Percentiles rank a stretch among this genome's conserved stretches.
phyloP scores from a whole-genome alignment of 495 filamentous ascomycete species.

The Neurospora africana region DNA sequence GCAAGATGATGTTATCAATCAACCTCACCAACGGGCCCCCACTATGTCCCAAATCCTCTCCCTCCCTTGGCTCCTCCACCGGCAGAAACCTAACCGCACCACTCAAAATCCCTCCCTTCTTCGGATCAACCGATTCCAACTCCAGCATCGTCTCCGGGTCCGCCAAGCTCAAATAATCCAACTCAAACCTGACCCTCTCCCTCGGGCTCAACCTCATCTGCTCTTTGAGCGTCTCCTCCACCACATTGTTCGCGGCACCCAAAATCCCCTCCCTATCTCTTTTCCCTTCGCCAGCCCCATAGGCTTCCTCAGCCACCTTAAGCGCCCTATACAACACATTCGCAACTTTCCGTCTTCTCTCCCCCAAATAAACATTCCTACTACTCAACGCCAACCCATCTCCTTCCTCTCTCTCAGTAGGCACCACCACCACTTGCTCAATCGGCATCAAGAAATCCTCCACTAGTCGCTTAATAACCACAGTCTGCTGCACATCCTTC shows the following conservation, averaged over 20 bases:
- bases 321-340: slow-evolving; percentile 60
- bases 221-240: slow-evolving; percentile 39
- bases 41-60: slow-evolving; percentile 65
- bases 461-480: slow-evolving; percentile 78
- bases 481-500: slow-evolving; percentile 95
- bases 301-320: slow-evolving; percentile 57
- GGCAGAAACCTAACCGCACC: slow-evolving; percentile 85
- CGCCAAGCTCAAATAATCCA: slow-evolving; percentile 85
- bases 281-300: slow-evolving; percentile 38
- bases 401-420: slow-evolving; percentile 55
- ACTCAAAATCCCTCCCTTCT: slow-evolving; percentile 71
- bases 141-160: slow-evolving; percentile 75
- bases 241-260: slow-evolving; percentile 48
- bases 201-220: slow-evolving; percentile 52
- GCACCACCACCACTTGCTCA: slow-evolving; percentile 59
- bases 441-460: slow-evolving; percentile 76
- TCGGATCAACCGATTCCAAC: slow-evolving; percentile 50
- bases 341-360: slow-evolving; percentile 58
- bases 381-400: slow-evolving; percentile 92
- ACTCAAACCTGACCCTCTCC: slow-evolving; percentile 60
- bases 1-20: slow-evolving; percentile 86
- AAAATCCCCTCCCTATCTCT: slow-evolving; percentile 53
- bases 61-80: slow-evolving; percentile 53
- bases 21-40: slow-evolving; percentile 61
- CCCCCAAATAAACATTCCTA: slow-evolving; percentile 85